Percentiles rank a stretch among this genome's conserved stretches.
Evolutionary conservation across 148 eudicot genomes (phyloP).

Genomic region (Cornus controversa): DNA sequence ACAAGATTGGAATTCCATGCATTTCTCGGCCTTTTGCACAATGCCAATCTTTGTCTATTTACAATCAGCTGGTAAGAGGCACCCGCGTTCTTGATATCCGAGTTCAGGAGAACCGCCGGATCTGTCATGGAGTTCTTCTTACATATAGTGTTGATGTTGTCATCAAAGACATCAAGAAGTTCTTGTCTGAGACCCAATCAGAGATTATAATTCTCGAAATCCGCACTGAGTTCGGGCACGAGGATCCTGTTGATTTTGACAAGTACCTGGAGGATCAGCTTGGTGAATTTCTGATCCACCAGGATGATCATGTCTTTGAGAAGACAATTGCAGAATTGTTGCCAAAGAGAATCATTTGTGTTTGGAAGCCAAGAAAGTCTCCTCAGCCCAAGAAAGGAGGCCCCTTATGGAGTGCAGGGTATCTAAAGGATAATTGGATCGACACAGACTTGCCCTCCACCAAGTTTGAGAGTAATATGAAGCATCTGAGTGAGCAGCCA

Average conservation of each 20-base stretch:
- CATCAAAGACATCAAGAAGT: slow-evolving; percentile 58
- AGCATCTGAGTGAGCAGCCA: slow-evolving; percentile 67
- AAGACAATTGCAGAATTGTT: slow-evolving; percentile 68
- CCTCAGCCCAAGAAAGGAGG: slow-evolving; percentile 51
- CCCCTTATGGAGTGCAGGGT: slow-evolving; percentile 65
- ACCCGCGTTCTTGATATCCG: slow-evolving; percentile 73
- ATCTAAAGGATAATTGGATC: slow-evolving; percentile 86
- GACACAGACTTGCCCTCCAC: slow-evolving; percentile 86
- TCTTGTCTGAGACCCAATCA: slow-evolving; percentile 70
- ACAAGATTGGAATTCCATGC: slow-evolving; percentile 70
- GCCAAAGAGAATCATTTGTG: slow-evolving; percentile 74
- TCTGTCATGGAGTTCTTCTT: slow-evolving; percentile 81
- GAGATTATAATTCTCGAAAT: slow-evolving; percentile 87
- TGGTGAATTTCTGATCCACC: slow-evolving; percentile 70
- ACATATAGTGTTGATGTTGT: slow-evolving; percentile 74
- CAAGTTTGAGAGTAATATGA: slow-evolving; percentile 84
- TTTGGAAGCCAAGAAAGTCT: slow-evolving; percentile 82
- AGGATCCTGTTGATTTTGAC: slow-evolving; percentile 82
- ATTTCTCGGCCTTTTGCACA: slow-evolving; percentile 86
- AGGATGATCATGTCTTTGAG: slow-evolving; percentile 68
- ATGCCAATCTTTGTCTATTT: slow-evolving; percentile 80
- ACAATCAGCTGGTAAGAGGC: slow-evolving; percentile 70
- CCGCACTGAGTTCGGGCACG: slow-evolving; percentile 83
- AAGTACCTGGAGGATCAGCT: slow-evolving; percentile 66
- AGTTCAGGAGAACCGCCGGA: slow-evolving; percentile 66